Conservation (phyloP, 1,139 yeast species). For the Pichia sorboxylosa region DNA sequence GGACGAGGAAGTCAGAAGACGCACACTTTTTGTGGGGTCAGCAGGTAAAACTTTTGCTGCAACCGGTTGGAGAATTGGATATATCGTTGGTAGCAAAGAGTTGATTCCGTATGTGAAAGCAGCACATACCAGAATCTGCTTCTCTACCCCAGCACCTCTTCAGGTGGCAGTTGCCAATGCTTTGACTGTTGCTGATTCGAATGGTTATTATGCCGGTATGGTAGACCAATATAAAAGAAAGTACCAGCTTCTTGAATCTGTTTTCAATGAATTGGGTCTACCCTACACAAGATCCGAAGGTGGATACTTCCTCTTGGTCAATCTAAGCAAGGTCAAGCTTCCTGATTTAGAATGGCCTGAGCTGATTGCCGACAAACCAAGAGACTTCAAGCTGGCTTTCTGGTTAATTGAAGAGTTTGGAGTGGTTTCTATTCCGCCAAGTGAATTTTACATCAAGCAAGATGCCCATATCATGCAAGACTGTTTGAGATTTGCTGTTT, state of each 20-base stretch:
- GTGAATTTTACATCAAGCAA: constrained; percentile 53
- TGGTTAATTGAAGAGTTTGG: constrained; percentile 91
- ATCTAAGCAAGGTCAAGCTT: constrained; percentile 67
- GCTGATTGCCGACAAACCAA: constrained; percentile 56
- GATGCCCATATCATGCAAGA: constrained; percentile 24
- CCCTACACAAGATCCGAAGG: constrained; percentile 91
- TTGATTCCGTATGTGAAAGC: constrained; percentile 70
- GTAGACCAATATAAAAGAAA: constrained; percentile 57
- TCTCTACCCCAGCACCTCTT: constrained; percentile 82
- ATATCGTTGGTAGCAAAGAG: constrained; percentile 82
- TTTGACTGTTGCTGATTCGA: constrained; percentile 45
- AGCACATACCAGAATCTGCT: constrained; percentile 90
- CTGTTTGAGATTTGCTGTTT: constrained; percentile 85
- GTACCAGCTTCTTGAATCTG: constrained; percentile 56
- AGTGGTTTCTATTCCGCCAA: constrained; percentile 92
- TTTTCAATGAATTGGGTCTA: constrained; percentile 75
- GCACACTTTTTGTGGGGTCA: constrained; percentile 86
- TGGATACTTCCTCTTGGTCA: constrained; percentile 83
- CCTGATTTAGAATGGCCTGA: constrained; percentile 57
- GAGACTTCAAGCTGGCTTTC: constrained; percentile 79
- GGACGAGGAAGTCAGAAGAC: constrained; percentile 61
- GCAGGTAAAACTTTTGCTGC: constrained; percentile 97
- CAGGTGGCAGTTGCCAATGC: constrained; percentile 88
- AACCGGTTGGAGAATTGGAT: constrained; percentile 97
- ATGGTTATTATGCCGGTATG: constrained; percentile 55